A percentile compares a stretch with the other conserved stretches of the same genome.
These are phyloP conservation scores for Crataegus laevigata DNA, from an alignment of 306 rosid genomes.

Conservation along the genomic window DNA sequence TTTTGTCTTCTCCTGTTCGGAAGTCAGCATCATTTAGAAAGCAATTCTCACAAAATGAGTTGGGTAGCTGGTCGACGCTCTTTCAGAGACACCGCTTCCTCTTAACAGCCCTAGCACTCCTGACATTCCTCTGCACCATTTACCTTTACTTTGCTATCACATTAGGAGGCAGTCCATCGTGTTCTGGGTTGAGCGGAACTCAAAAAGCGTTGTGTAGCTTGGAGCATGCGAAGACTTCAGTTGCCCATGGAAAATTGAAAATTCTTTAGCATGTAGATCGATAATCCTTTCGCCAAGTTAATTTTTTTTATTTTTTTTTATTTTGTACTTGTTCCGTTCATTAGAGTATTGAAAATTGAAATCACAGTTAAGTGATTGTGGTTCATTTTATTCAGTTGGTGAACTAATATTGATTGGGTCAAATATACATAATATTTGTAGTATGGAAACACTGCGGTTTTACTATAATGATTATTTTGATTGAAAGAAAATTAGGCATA, in stretches of 20 bases:
- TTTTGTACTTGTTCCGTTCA: constrained; percentile 7
- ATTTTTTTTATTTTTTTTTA: background rate
- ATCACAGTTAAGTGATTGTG: background rate
- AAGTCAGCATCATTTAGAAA: constrained; percentile 58
- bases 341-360: background rate
- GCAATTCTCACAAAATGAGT: constrained; percentile 56
- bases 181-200: constrained; percentile 42
- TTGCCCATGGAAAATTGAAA: constrained; percentile 70
- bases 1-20: constrained; percentile 65
- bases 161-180: constrained; percentile 34
- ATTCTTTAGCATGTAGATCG: constrained; percentile 38
- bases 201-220: constrained; percentile 57
- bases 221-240: constrained; percentile 58
- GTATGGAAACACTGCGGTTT: background rate
- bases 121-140: constrained; percentile 62
- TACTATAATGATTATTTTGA: background rate
- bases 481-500: background rate
- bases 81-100: constrained; percentile 77
- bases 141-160: constrained; percentile 90
- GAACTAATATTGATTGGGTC: constrained; percentile 4
- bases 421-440: background rate
- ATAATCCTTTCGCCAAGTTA: background rate
- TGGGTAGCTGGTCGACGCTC: constrained; percentile 73
- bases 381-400: background rate
- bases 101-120: constrained; percentile 56